Evolutionary conservation across 176 grass and related monocot genomes (phyloP).

Genomic region (Zea mays): DNA sequence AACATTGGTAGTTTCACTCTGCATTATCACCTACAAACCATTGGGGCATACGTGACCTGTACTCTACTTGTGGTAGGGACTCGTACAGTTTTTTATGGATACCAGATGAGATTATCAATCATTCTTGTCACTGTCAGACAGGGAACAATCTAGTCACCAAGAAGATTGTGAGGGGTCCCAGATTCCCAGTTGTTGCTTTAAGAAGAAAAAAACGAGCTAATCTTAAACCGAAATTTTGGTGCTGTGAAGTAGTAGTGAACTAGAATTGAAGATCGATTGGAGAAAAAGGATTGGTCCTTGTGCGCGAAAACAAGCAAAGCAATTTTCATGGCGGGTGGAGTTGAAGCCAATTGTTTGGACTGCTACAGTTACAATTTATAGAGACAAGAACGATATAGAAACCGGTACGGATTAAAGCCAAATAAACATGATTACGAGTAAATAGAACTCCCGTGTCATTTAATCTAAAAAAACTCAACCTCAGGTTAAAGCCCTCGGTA

Average conservation of each 20-base stretch:
- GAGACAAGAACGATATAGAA: too few relatives aligned
- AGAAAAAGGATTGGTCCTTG: slow-evolving; percentile 19
- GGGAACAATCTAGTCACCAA: background rate
- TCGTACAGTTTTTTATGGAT: slow-evolving; percentile 8
- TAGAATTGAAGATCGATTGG: slow-evolving; percentile 14
- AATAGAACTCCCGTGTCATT: background rate
- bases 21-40: slow-evolving; percentile 18
- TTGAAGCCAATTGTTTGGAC: too few relatives aligned
- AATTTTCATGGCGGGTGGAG: background rate
- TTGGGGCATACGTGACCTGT: slow-evolving; percentile 21
- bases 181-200: slow-evolving; percentile 27
- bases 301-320: slow-evolving; percentile 6
- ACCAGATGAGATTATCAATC: slow-evolving; percentile 13
- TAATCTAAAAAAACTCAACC: background rate
- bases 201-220: slow-evolving; percentile 13
- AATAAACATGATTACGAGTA: background rate
- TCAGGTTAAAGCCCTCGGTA: too few relatives aligned
- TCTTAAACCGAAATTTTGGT: slow-evolving; percentile 11
- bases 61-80: slow-evolving; percentile 28
- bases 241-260: slow-evolving; percentile 6
- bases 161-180: slow-evolving; percentile 2
- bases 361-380: too few relatives aligned
- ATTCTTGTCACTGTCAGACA: slow-evolving; percentile 31
- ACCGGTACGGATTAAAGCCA: too few relatives aligned
- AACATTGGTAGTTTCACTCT: slow-evolving; percentile 14